Evolutionary conservation across 2,329 filamentous ascomycete species (phyloP).

Genomic region (Neophaeococcomyces aloes): DNA sequence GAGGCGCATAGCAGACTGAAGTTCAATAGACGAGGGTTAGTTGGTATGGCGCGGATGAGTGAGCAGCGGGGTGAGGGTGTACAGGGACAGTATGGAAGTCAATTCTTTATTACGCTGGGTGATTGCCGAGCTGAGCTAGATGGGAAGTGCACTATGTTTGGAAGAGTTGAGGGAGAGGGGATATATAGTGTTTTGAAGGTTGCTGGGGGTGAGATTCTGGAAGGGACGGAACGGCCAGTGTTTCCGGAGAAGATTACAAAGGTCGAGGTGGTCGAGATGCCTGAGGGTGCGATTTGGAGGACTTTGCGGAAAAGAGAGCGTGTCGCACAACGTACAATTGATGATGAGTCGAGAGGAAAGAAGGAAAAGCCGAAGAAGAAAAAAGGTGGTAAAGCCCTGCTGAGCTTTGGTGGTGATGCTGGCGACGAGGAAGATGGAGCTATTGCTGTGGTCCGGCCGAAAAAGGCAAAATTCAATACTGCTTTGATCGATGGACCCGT

Average conservation of each 20-base stretch:
- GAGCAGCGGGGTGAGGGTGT: slow-evolving; percentile 20
- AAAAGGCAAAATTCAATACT: slow-evolving; percentile 41
- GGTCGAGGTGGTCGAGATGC: slow-evolving; percentile 37
- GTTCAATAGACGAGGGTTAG: slow-evolving; percentile 77
- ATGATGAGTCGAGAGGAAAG: slow-evolving; percentile 24
- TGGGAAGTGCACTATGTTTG: slow-evolving; percentile 87
- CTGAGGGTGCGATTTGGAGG: slow-evolving; percentile 31
- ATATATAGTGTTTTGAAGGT: slow-evolving; percentile 95
- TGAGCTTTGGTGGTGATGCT: slow-evolving; percentile 39
- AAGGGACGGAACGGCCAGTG: slow-evolving; percentile 68
- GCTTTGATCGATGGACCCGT: slow-evolving; percentile 31
- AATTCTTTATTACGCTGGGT: slow-evolving; percentile 92
- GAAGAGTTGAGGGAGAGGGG: slow-evolving; percentile 80
- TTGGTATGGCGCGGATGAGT: slow-evolving; percentile 83
- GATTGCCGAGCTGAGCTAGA: slow-evolving; percentile 71
- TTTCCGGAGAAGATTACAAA: slow-evolving; percentile 67
- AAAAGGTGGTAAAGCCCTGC: slow-evolving; percentile 33
- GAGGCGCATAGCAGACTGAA: slow-evolving; percentile 88
- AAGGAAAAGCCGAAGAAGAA: slow-evolving; percentile 34
- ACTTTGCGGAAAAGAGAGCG: slow-evolving; percentile 31
- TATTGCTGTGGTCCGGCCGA: slow-evolving; percentile 28
- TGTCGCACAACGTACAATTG: slow-evolving; percentile 22
- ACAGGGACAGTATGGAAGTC: slow-evolving; percentile 79
- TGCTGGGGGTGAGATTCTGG: slow-evolving; percentile 72
- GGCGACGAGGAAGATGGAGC: slow-evolving; percentile 26